Base-by-base conservation (phyloP, 129 eudicot genomes). In the Flaveria brownii region DNA sequence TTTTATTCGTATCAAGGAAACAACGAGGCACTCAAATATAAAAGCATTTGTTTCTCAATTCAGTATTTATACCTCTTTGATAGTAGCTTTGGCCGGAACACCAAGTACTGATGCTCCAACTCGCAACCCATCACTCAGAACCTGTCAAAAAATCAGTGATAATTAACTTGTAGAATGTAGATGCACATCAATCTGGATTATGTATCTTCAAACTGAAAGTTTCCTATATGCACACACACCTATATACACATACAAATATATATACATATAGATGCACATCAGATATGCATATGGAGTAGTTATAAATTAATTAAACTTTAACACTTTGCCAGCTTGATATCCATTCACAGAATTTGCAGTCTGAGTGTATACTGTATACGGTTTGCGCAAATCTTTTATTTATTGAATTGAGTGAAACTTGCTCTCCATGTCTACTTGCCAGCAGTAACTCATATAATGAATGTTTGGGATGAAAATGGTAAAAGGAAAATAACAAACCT, bases 61-160 rank as follows among this genome's bases (percentile, higher is more conserved):
- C 30, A 43, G 41, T 66, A 52, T 55, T 20, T 45, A 73, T 82
- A 91, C 99, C 97, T 89, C 97, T 86, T 95, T 95, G 75, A 95
- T 95, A 3, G 99, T 95, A 67, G 97, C 99, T 86, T 95, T 95
- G 60, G 89, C 89, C 78, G 97, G 97, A 81, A 95, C 99, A 80
- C 99, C 99, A 75, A 95, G 97, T 56, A 95, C 99, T 77, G 99
- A 87, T 45, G 96, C 97, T 79, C 97, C 99, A 81, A 89, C 74
- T 69, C 77, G 73, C 89, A 80, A 78, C 51, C 89, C 99, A 82
- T 91, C 97, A 74, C 76, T 82, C 65, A 95, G 77, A 77, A 95
- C 99, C 97, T 95, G 80, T 69, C 45, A 85, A 54, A 18, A 72
- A 70, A 82, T 65, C 59, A 61, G 1, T 10, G 55, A 65, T 17